These are phyloP conservation scores for Torulaspora globosa DNA, from an alignment of 1,139 yeast genomes.

Conservation along the genomic window DNA sequence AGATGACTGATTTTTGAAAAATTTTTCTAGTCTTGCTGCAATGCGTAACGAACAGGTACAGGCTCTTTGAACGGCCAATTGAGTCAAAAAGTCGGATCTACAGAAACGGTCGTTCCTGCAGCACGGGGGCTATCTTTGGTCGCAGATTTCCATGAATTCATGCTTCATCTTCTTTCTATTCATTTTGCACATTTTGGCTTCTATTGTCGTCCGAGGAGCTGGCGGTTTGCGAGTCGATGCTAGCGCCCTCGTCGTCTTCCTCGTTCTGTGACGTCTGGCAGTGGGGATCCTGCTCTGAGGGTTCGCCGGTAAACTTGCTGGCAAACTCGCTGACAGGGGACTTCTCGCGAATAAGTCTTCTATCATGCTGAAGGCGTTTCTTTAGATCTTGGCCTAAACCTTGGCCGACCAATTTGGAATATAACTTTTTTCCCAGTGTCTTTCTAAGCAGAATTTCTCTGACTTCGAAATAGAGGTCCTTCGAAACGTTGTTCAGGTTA, in stretches of 20 bases:
- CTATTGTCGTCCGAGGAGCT: constrained; percentile 5
- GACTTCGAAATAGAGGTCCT: constrained; percentile 78
- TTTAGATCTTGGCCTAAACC: constrained; percentile 21
- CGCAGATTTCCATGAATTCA: not conserved
- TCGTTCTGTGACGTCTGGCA: not conserved
- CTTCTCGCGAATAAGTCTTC: constrained; percentile 27
- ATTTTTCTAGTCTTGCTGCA: constrained; percentile 5
- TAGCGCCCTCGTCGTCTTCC: constrained; percentile 19
- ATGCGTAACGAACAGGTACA: not conserved
- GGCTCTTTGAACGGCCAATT: constrained; percentile 7
- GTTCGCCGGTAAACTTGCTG: constrained; percentile 50
- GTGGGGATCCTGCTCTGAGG: constrained; percentile 3
- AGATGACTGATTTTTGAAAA: constrained; percentile 4
- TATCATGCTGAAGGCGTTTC: constrained; percentile 14
- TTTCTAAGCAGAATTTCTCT: constrained; percentile 63
- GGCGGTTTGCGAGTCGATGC: not conserved
- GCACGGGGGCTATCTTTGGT: not conserved
- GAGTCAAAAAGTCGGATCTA: constrained; percentile 3
- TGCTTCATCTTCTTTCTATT: not conserved
- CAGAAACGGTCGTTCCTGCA: not conserved
- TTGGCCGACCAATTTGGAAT: constrained; percentile 33
- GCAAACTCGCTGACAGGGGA: constrained; percentile 68
- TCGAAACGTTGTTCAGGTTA: constrained; percentile 68
- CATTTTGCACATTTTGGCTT: constrained; percentile 1
- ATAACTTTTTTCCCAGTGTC: constrained; percentile 38